These are phyloP conservation scores for Botrytis squamosa DNA, from an alignment of 2,329 filamentous ascomycete genomes.

Conservation along the genomic window DNA sequence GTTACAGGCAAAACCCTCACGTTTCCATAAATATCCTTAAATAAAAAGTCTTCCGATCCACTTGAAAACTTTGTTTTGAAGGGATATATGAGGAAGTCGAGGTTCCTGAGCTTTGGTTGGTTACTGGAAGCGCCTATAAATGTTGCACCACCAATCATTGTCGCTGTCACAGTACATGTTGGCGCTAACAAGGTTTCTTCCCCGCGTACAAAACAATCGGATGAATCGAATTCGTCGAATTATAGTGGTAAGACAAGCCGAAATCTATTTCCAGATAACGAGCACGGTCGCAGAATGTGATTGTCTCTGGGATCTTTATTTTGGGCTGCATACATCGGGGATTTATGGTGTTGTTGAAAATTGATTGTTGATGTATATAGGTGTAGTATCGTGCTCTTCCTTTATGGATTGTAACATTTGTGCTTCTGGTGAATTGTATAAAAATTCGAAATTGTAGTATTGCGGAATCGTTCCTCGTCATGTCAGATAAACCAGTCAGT, in stretches of 20 bases:
- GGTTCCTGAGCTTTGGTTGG: conserved; percentile 18
- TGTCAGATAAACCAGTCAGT: conserved; percentile 34
- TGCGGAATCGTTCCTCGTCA: conserved; percentile 23
- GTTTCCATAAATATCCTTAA: conserved; percentile 13
- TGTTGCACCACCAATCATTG: conserved; percentile 16
- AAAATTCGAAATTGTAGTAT: conserved; percentile 12
- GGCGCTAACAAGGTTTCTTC: conserved; percentile 21
- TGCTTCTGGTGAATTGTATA: conserved; percentile 4
- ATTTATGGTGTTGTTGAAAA: background rate
- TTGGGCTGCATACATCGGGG: conserved; percentile 17
- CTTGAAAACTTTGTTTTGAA: conserved; percentile 1
- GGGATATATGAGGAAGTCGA: background rate
- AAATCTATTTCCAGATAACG: conserved; percentile 19
- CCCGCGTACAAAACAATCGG: conserved; percentile 20
- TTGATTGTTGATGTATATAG: conserved; percentile 20
- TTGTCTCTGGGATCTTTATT: conserved; percentile 19
- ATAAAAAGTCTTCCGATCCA: conserved; percentile 12
- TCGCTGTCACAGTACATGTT: conserved; percentile 19
- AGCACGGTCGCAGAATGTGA: conserved; percentile 14
- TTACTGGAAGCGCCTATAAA: conserved; percentile 9
- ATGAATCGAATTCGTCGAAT: conserved; percentile 11
- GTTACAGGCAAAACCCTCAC: conserved; percentile 8
- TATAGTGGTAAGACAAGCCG: conserved; percentile 1
- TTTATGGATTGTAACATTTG: background rate
- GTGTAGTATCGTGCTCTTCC: conserved; percentile 16